phyloP scores from a whole-genome alignment of 768 basidiomycete genomes.

The Filobasidium floriforme region DNA sequence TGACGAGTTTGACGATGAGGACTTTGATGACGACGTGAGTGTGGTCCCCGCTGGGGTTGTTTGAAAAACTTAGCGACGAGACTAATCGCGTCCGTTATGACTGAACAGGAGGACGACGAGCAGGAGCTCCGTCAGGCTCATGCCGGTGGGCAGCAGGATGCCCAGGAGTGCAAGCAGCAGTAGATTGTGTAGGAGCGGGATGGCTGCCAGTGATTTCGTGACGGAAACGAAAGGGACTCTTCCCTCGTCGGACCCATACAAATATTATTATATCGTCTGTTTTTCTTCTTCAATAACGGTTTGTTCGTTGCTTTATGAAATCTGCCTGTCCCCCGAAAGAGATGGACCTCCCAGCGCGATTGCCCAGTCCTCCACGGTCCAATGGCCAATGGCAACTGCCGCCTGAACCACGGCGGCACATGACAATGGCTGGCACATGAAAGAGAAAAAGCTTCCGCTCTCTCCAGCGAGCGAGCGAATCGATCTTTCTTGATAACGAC shows the following conservation, averaged over 20 bases:
- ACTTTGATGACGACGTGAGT: constrained; percentile 49
- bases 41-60: not conserved
- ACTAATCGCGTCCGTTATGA: constrained; percentile 12
- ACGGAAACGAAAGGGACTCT: not conserved
- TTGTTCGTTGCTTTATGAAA: too few species aligned
- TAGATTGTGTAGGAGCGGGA: constrained; percentile 41
- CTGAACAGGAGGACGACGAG: constrained; percentile 28
- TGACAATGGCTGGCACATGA: too few species aligned
- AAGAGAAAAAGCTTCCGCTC: too few species aligned
- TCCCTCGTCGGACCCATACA: not conserved
- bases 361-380: too few species aligned
- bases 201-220: too few species aligned
- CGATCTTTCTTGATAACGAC: too few species aligned
- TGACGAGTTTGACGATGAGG: constrained; percentile 37
- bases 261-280: not conserved
- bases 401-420: too few species aligned
- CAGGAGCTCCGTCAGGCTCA: constrained; percentile 24
- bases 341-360: too few species aligned
- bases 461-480: too few species aligned
- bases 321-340: too few species aligned
- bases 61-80: constrained; percentile 21
- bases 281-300: not conserved
- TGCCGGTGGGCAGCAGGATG: constrained; percentile 48
- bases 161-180: constrained; percentile 91
- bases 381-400: too few species aligned